A percentile compares a stretch with the other conserved stretches of the same genome.
phyloP scores from a whole-genome alignment of 768 basidiomycete species.

The Stropharia rugosoannulata region DNA sequence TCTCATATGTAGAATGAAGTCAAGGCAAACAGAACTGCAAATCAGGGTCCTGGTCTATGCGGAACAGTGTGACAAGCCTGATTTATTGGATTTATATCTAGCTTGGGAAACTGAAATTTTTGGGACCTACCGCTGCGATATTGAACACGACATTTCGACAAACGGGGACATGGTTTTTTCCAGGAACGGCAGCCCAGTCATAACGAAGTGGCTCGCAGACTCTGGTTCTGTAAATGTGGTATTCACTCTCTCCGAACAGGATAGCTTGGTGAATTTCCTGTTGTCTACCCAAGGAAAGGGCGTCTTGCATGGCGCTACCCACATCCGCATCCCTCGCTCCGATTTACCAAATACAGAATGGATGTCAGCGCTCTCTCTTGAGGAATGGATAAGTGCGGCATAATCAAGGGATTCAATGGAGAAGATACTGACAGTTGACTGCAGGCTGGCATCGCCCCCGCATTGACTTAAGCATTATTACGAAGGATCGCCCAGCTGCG shows the following conservation, averaged over 20 bases:
- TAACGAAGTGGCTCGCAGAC: constrained; percentile 7
- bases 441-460: constrained; percentile 75
- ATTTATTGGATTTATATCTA: background rate
- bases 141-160: constrained; percentile 10
- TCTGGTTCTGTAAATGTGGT: constrained; percentile 5
- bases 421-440: background rate
- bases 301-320: constrained; percentile 6
- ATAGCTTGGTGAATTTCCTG: constrained; percentile 8
- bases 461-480: constrained; percentile 74
- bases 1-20: constrained; percentile 21
- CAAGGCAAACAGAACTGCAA: constrained; percentile 1
- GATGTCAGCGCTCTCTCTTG: constrained; percentile 34
- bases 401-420: background rate
- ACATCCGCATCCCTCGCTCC: constrained; percentile 20
- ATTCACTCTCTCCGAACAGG: constrained; percentile 10
- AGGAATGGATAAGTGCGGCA: constrained; percentile 56
- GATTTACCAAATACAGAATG: constrained; percentile 26
- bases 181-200: background rate
- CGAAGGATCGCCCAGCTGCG: constrained; percentile 73
- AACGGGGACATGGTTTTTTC: constrained; percentile 3
- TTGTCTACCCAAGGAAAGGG: background rate
- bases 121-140: constrained; percentile 5
- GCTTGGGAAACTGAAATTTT: constrained; percentile 6
- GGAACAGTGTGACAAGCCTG: background rate
- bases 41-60: constrained; percentile 20